These are phyloP conservation scores for Candida ovalis DNA, from an alignment of 805 yeast species.

Conservation along the genomic window DNA sequence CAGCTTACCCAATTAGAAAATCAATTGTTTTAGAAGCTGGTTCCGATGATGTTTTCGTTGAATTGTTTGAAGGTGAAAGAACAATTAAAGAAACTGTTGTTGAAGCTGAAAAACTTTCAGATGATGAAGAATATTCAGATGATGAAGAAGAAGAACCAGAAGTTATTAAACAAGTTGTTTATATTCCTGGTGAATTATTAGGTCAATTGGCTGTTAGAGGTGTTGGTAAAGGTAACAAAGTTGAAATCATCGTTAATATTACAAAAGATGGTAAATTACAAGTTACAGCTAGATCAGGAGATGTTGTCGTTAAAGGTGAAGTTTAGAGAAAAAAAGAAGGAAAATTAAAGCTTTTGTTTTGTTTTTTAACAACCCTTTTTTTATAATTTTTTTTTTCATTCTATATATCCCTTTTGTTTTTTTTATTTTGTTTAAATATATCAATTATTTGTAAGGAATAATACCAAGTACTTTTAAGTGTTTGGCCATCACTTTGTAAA, in stretches of 20 bases:
- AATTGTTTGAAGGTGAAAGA: constrained; percentile 82
- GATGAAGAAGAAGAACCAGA: constrained; percentile 84
- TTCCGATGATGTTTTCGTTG: constrained; percentile 58
- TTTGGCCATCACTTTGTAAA: too few relatives aligned
- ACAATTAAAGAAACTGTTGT: constrained; percentile 76
- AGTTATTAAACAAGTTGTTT: constrained; percentile 68
- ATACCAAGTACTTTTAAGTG: too few relatives aligned
- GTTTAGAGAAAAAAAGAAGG: background rate
- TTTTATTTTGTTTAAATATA: too few relatives aligned
- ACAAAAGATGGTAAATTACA: constrained; percentile 62
- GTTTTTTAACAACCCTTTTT: too few relatives aligned
- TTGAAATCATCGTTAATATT: constrained; percentile 68
- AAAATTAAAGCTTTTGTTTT: background rate
- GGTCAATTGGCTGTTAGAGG: constrained; percentile 77
- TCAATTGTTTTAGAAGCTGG: constrained; percentile 61
- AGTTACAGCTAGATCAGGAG: constrained; percentile 57
- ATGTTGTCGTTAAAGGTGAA: constrained; percentile 47
- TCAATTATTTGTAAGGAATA: too few relatives aligned
- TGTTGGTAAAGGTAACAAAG: constrained; percentile 56
- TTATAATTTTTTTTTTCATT: too few relatives aligned
- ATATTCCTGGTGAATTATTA: constrained; percentile 67
- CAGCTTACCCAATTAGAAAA: constrained; percentile 88
- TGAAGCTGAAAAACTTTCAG: constrained; percentile 59
- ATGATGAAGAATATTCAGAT: constrained; percentile 41
- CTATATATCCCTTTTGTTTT: too few relatives aligned